A percentile compares a stretch with the other conserved stretches of the same genome.
phyloP scores from a whole-genome alignment of 371 early-diverging fungal genomes.

The Basidiobolus heterosporus region DNA sequence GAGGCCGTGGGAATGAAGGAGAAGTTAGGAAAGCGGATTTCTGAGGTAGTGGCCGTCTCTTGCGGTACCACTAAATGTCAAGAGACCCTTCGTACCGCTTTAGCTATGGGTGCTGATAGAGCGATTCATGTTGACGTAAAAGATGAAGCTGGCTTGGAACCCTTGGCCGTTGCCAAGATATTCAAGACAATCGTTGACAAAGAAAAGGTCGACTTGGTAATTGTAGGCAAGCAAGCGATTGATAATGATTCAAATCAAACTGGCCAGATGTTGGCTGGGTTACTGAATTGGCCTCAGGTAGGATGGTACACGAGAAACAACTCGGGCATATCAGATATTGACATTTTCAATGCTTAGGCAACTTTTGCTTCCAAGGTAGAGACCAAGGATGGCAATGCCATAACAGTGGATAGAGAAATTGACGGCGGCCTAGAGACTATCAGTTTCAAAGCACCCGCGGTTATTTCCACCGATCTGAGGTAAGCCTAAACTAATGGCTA shows the following conservation, averaged over 20 bases:
- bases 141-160: constrained; percentile 50
- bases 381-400: constrained; percentile 36
- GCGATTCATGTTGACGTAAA: constrained; percentile 86
- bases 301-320: constrained; percentile 2
- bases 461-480: constrained; percentile 94
- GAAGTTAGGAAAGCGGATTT: constrained; percentile 36
- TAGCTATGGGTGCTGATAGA: constrained; percentile 96
- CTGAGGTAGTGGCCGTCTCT: constrained; percentile 75
- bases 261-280: constrained; percentile 95
- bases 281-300: constrained; percentile 89
- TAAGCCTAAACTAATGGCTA: constrained; percentile 13
- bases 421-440: constrained; percentile 96
- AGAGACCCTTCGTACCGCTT: constrained; percentile 87
- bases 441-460: constrained; percentile 63
- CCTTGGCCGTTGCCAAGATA: constrained; percentile 82
- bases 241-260: constrained; percentile 96
- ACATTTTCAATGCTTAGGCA: constrained; percentile 27
- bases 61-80: constrained; percentile 80
- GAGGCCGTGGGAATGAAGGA: constrained; percentile 90
- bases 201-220: constrained; percentile 84
- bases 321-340: neutral
- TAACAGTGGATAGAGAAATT: constrained; percentile 83
- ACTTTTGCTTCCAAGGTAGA: constrained; percentile 94
- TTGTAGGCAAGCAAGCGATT: constrained; percentile 96
- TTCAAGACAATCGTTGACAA: constrained; percentile 71